These are phyloP conservation scores for Rhexocercosporidium sp. DNA, from an alignment of 2,329 filamentous ascomycete species.

Conservation along the genomic window DNA sequence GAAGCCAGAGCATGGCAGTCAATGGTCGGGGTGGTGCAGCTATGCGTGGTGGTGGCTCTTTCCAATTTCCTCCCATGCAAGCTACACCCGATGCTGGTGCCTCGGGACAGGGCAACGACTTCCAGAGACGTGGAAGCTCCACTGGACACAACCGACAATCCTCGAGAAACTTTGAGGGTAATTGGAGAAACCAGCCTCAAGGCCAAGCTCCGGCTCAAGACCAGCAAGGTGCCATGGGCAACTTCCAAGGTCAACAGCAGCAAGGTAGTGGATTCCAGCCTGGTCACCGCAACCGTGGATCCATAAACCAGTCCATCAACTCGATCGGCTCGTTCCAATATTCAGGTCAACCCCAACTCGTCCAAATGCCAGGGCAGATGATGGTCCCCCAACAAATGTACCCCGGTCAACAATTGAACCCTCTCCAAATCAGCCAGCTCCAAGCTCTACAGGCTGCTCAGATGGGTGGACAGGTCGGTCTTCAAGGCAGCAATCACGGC, in stretches of 20 bases:
- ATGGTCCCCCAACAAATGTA: constrained; percentile 85
- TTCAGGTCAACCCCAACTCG: constrained; percentile 81
- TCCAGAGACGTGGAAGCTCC: constrained; percentile 73
- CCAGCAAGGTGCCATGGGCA: constrained; percentile 62
- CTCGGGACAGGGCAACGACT: constrained; percentile 59
- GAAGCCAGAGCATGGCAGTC: constrained; percentile 91
- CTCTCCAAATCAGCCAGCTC: constrained; percentile 85
- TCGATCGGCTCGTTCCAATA: constrained; percentile 89
- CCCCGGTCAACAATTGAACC: constrained; percentile 82
- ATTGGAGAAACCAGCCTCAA: constrained; percentile 86
- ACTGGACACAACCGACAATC: constrained; percentile 77
- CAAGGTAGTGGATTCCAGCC: constrained; percentile 83
- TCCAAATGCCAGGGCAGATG: constrained; percentile 86
- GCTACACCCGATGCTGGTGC: constrained; percentile 57
- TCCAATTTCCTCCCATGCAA: constrained; percentile 68
- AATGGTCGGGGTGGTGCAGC: constrained; percentile 67
- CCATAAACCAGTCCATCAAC: constrained; percentile 85
- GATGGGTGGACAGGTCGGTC: constrained; percentile 75
- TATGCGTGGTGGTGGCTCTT: constrained; percentile 70
- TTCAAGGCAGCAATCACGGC: constrained; percentile 75
- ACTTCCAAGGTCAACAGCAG: constrained; percentile 75
- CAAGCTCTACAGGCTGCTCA: constrained; percentile 91
- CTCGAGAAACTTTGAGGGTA: constrained; percentile 96
- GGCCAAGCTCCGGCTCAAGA: constrained; percentile 52
- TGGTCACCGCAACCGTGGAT: constrained; percentile 84